phyloP scores from a whole-genome alignment of 139 green algal genomes.

The Gonium pectorale region DNA sequence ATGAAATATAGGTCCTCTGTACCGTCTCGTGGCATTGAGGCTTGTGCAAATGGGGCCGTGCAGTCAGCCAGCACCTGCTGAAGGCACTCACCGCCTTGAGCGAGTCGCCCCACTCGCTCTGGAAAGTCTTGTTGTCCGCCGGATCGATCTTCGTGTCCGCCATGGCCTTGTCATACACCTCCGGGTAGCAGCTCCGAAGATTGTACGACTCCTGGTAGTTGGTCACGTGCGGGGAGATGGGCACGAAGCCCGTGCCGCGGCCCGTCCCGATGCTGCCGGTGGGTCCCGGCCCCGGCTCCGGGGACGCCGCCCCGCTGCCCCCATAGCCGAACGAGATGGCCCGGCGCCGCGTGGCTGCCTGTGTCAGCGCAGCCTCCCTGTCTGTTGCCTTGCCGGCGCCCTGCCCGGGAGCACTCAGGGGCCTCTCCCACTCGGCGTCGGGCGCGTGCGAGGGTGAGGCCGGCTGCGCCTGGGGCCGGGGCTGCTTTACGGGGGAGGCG shows the following conservation, averaged over 20 bases:
- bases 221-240: neutral
- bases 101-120: constrained; percentile 53
- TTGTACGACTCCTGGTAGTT: constrained; percentile 34
- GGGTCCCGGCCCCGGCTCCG: too few relatives aligned
- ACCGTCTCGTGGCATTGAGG: too few relatives aligned
- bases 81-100: constrained; percentile 38
- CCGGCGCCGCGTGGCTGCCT: neutral
- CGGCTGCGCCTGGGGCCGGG: neutral
- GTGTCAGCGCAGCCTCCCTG: neutral
- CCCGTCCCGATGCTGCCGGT: too few relatives aligned
- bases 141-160: constrained; percentile 26
- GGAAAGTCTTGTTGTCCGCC: constrained; percentile 45
- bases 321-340: neutral
- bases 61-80: neutral
- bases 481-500: neutral
- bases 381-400: neutral
- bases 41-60: too few relatives aligned
- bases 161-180: constrained; percentile 37
- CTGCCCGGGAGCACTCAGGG: neutral
- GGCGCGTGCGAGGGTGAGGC: too few relatives aligned
- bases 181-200: constrained; percentile 30
- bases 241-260: neutral
- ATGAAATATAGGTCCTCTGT: too few relatives aligned
- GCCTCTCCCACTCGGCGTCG: too few relatives aligned
- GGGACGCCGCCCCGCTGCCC: neutral